phyloP scores from a whole-genome alignment of 202 grass and related monocot species.

The Hordeum pubiflorum region DNA sequence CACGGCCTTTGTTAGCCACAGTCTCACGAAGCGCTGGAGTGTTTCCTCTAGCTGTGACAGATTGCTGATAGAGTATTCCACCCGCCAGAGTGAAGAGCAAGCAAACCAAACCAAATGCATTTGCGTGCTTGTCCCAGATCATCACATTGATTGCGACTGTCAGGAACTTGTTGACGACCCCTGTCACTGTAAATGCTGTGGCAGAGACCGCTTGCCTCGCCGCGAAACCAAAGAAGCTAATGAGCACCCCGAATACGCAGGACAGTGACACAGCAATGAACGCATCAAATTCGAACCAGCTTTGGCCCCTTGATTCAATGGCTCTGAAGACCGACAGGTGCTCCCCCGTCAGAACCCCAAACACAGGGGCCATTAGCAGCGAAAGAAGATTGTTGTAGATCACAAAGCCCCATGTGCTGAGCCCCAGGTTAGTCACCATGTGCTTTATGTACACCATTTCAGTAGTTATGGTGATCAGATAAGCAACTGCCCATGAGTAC shows the following conservation, averaged over 20 bases:
- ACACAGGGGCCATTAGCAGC: constrained; percentile 40
- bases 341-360: constrained; percentile 56
- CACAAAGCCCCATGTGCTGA: constrained; percentile 71
- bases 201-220: constrained; percentile 63
- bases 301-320: constrained; percentile 32
- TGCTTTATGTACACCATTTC: constrained; percentile 86
- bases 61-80: constrained; percentile 73
- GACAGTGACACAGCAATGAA: constrained; percentile 50
- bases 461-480: constrained; percentile 59
- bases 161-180: constrained; percentile 80
- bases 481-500: constrained; percentile 61
- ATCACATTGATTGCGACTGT: constrained; percentile 78
- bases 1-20: constrained; percentile 2
- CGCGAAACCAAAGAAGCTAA: constrained; percentile 83
- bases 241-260: constrained; percentile 56
- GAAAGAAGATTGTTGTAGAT: constrained; percentile 41
- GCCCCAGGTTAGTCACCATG: constrained; percentile 60
- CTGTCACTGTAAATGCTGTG: constrained; percentile 15
- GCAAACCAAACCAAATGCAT: constrained; percentile 42
- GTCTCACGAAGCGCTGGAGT: constrained; percentile 16
- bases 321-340: constrained; percentile 38
- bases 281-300: constrained; percentile 43
- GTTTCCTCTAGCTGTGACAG: constrained; percentile 39
- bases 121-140: constrained; percentile 88
- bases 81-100: constrained; percentile 59